These are phyloP conservation scores for Halenospora varia DNA, from an alignment of 495 filamentous ascomycete genomes.

Conservation along the genomic window DNA sequence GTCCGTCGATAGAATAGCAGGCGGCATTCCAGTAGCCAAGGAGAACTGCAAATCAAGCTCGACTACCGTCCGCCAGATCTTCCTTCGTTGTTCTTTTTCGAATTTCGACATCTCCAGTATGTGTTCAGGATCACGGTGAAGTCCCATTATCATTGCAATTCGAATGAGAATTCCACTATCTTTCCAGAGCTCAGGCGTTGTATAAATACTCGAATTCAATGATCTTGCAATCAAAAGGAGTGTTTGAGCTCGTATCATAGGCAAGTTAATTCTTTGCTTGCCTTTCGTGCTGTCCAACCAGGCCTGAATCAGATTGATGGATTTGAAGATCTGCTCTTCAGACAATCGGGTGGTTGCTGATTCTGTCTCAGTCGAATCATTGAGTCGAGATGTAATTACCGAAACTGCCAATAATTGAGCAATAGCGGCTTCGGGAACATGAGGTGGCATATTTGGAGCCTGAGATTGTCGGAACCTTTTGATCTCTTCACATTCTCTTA, in stretches of 20 bases:
- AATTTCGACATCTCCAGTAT: conserved; percentile 26
- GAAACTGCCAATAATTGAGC: conserved; percentile 15
- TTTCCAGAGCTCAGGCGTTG: conserved; percentile 8
- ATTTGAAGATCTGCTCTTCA: conserved; percentile 9
- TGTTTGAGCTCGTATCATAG: conserved; percentile 6
- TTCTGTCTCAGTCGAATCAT: not conserved
- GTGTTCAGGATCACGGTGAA: conserved; percentile 20
- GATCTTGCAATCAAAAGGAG: conserved; percentile 14
- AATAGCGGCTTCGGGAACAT: conserved; percentile 7
- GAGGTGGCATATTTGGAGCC: not conserved
- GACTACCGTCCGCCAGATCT: conserved; percentile 42
- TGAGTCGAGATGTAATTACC: conserved; percentile 6
- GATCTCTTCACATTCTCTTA: conserved; percentile 6
- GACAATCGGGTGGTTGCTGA: not conserved
- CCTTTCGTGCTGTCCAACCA: conserved; percentile 15
- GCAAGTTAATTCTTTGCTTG: conserved; percentile 9
- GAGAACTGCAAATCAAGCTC: conserved; percentile 41
- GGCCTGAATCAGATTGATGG: conserved; percentile 3
- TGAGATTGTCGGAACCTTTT: not conserved
- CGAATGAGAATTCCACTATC: conserved; percentile 14
- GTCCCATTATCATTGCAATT: conserved; percentile 19
- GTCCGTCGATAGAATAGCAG: conserved; percentile 39
- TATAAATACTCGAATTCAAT: not conserved
- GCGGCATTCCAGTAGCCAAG: conserved; percentile 35
- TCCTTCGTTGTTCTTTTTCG: conserved; percentile 34